Evolutionary conservation across 768 basidiomycete genomes (phyloP).

Genomic region (Boletellus ananiceps): DNA sequence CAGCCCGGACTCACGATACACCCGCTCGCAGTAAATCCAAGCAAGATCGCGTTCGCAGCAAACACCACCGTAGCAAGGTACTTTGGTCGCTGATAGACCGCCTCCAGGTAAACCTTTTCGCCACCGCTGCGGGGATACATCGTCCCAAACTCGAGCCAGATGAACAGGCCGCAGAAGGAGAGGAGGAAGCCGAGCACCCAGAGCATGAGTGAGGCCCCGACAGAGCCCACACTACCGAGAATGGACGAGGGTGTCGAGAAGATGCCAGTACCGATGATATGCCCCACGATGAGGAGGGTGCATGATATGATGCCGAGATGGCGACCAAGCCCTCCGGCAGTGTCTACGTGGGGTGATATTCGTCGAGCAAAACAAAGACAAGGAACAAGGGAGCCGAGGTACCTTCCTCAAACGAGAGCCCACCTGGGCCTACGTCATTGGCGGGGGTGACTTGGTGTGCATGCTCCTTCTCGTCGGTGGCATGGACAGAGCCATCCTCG

Average conservation of each 20-base stretch:
- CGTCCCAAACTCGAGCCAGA: conserved; percentile 61
- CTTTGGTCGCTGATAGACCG: conserved; percentile 44
- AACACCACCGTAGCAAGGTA: conserved; percentile 48
- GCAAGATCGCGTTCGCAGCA: conserved; percentile 43
- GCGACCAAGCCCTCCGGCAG: conserved; percentile 54
- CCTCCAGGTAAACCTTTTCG: conserved; percentile 61
- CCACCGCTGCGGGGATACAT: conserved; percentile 62
- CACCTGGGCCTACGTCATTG: conserved; percentile 35
- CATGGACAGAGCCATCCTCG: background rate
- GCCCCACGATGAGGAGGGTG: conserved; percentile 53
- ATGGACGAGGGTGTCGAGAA: conserved; percentile 61
- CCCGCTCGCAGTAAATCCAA: conserved; percentile 39
- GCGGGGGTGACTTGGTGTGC: background rate
- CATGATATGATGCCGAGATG: conserved; percentile 55
- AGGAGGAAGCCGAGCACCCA: conserved; percentile 60
- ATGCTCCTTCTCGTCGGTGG: background rate
- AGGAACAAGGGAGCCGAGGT: background rate
- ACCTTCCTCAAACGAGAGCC: conserved; percentile 50
- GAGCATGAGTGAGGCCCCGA: conserved; percentile 58
- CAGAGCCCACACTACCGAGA: conserved; percentile 49
- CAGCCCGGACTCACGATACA: conserved; percentile 40
- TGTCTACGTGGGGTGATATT: conserved; percentile 30
- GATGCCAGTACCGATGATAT: conserved; percentile 62
- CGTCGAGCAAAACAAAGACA: background rate
- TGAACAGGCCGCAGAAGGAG: conserved; percentile 55